These are phyloP conservation scores for Apostasia shenzhenica DNA, from an alignment of 106 monocot species.

Conservation along the genomic window DNA sequence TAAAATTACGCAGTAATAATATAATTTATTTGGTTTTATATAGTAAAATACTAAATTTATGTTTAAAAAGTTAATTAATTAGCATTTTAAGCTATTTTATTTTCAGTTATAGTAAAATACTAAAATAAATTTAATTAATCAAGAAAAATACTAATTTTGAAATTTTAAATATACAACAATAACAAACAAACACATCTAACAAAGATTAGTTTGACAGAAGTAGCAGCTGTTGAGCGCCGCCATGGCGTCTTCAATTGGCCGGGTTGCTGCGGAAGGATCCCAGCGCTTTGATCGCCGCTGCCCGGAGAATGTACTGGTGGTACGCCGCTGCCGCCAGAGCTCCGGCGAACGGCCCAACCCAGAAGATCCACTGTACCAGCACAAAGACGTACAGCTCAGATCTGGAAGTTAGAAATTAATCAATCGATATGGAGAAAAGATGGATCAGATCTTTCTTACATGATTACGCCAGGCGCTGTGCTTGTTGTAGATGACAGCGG, in stretches of 20 bases:
- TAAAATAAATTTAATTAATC: too few species aligned
- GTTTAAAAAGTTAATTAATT: too few species aligned
- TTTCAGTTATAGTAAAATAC: too few species aligned
- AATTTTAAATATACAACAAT: too few species aligned
- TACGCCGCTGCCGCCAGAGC: slow-evolving; percentile 7
- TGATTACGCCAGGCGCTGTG: slow-evolving; percentile 7
- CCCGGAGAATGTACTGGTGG: slow-evolving; percentile 10
- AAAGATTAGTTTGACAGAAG: too few species aligned
- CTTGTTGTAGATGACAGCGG: slow-evolving; percentile 12
- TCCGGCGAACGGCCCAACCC: slow-evolving; percentile 11
- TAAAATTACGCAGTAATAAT: too few species aligned
- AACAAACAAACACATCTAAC: too few species aligned
- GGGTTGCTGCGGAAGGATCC: slow-evolving; percentile 12
- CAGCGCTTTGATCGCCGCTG: slow-evolving; percentile 8
- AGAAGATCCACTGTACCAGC: slow-evolving; percentile 8
- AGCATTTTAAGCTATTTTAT: too few species aligned
- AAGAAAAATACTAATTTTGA: too few species aligned
- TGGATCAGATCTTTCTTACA: background rate
- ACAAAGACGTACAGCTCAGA: background rate
- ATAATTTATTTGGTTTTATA: too few species aligned
- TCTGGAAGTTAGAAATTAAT: background rate
- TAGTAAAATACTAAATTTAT: too few species aligned
- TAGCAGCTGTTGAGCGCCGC: too few species aligned
- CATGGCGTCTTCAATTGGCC: background rate
- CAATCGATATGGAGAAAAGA: background rate